Base-by-base conservation (phyloP, 805 yeast genomes). In the Ogataea sp. region DNA sequence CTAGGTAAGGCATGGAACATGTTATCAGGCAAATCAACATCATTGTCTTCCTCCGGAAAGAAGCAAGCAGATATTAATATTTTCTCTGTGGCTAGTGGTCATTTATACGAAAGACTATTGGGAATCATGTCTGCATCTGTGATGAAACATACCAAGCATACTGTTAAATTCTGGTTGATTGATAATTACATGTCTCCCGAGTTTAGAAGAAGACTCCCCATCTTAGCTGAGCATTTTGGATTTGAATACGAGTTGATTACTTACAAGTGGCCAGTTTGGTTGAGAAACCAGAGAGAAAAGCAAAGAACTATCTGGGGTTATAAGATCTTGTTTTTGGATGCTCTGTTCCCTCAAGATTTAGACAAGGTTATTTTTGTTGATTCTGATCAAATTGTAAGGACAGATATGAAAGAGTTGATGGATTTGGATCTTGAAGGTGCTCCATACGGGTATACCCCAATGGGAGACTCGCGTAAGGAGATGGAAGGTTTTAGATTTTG, bases 251-350 rank as follows among this genome's bases (percentile, higher is more conserved):
- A 87, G 50, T 59, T 87, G 34, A 67, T 93, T n/a, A 75, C 83
- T 1, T 90, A 84, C 58, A 81, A 83, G 45, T 90, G 98, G 98
- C 98, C 98, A 13, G 58, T 67, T 9, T 90, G 97, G 95, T 65
- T 90, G 17, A 71, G 89, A 37, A 70, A 71, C 3, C 97, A 90
- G 60, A 59, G 80, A 28, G 90, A 83, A 47, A 76, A 76, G 51
- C 88, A 81, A 52, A 69, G 96, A 44, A 77, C 80, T 3, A 76
- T 87, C 38, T 85, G 95, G 88, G 95, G 93, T 4, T 85, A 83
- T 55, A 90, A 90, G 57, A 80, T 89, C 27, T 61, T 90, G 37
- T 87, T 90, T 50, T 61, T 88, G 45, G 98, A 90, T 61, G 89
- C 83, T 1, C 54, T 93, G 36, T 87, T 90, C 56, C 97, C 97